Percentiles rank a stretch among this genome's conserved stretches.
These are phyloP conservation scores for Suillus subluteus DNA, from an alignment of 768 basidiomycete genomes.

Conservation along the genomic window DNA sequence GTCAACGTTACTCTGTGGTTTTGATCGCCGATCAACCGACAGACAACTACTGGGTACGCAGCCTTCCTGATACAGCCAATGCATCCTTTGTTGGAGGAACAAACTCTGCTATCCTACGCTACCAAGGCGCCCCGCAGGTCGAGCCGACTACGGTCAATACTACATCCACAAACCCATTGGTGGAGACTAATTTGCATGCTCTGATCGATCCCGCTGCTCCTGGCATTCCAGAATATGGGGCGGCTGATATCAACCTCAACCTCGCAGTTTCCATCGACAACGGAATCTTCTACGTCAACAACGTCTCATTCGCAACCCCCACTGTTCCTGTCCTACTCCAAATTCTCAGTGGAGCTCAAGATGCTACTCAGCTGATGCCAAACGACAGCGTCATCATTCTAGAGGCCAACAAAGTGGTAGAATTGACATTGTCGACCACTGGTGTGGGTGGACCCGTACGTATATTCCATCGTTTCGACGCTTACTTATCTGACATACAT, in stretches of 20 bases:
- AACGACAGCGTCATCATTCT: conserved; percentile 26
- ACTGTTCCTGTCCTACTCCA: conserved; percentile 48
- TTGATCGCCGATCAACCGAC: conserved; percentile 36
- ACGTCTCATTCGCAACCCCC: conserved; percentile 26
- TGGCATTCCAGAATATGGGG: conserved; percentile 39
- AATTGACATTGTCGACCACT: conserved; percentile 19
- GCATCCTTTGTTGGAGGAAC: conserved; percentile 41
- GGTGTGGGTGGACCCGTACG: conserved; percentile 8
- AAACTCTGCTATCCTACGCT: conserved; percentile 59
- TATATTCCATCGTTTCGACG: neutral
- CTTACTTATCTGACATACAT: neutral
- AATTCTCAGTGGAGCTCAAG: conserved; percentile 43
- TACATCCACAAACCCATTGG: conserved; percentile 27
- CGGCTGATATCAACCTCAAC: conserved; percentile 45
- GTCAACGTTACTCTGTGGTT: conserved; percentile 35
- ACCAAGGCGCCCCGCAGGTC: conserved; percentile 41
- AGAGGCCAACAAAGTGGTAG: conserved; percentile 32
- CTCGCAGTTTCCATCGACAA: conserved; percentile 14
- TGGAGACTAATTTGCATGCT: conserved; percentile 34
- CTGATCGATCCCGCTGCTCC: conserved; percentile 38
- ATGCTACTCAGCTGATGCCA: conserved; percentile 30
- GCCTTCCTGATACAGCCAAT: conserved; percentile 29
- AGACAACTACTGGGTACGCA: conserved; percentile 53
- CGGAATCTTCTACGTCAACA: conserved; percentile 19
- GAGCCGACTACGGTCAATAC: conserved; percentile 44